Evolutionary conservation across 1,139 yeast species (phyloP), one percentile per base, ranked within the genome.

Genomic region (Pichia sp.): DNA sequence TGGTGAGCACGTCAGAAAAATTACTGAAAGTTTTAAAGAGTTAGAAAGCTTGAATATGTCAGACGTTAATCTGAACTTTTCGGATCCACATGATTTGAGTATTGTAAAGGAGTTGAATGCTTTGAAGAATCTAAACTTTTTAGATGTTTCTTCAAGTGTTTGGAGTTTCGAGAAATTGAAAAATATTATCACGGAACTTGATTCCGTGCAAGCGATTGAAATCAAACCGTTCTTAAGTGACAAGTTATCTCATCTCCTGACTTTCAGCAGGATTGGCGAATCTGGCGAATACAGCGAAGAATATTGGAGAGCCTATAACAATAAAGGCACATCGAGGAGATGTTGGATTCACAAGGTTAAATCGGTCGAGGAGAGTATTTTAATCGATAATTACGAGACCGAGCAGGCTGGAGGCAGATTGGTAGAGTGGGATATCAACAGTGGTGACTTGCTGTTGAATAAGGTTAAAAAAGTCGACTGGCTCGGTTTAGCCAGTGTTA

Each of bases 301-400:
- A 14, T 49, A 16, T 46, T 74, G 86, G 89, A 75, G 74, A 66
- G 77, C 75, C 64, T 81, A 70, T 63, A 85, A 71, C 68, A 82
- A 74, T 64, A 82, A 75, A 70, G 86, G 86, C 60, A 77, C 72
- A 64, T 95, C 96, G 6, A 76, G 96, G 60, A 76, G 97, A 58
- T 84, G 88, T n/a, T 90, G 96, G 96, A 69, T 88, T 24, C 62
- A 59, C 42, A 49, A 45, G 34, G 48, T 59, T 9, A 36, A 46
- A 5, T 50, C 52, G 12, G 20, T 16, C 10, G 42, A 51, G 8
- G 62, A 59, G 12, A 51, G 53, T 33, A 36, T 50, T 47, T 49
- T 51, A 12, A 58, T 55, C 49, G 62, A 58, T 44, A 58, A 58
- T 69, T 60, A 69, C 70, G 58, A 68, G 51, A 66, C 66, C 54